These are phyloP conservation scores for Penicillium occitanis DNA, from an alignment of 2,329 filamentous ascomycete species.

Conservation along the genomic window DNA sequence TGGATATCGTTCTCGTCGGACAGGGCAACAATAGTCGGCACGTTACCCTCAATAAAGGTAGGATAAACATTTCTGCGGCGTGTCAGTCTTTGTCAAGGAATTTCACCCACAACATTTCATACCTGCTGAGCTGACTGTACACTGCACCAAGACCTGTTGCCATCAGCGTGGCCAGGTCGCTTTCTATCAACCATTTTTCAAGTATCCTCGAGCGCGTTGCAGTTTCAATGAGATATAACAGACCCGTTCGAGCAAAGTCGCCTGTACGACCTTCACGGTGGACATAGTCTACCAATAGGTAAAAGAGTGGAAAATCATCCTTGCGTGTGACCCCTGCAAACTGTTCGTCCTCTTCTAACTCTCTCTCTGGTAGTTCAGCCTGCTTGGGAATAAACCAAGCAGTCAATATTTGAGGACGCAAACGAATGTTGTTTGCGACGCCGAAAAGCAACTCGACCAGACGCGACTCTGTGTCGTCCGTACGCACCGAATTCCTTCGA, in stretches of 20 bases:
- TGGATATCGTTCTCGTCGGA: constrained; percentile 79
- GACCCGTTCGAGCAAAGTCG: constrained; percentile 89
- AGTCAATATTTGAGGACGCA: constrained; percentile 80
- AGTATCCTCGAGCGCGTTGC: constrained; percentile 77
- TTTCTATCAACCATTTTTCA: constrained; percentile 96
- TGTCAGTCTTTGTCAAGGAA: constrained; percentile 9
- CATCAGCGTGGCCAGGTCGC: constrained; percentile 94
- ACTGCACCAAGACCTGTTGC: constrained; percentile 84
- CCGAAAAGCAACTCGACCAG: constrained; percentile 94
- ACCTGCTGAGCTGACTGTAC: constrained; percentile 68
- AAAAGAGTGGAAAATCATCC: constrained; percentile 93
- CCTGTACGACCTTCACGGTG: constrained; percentile 92
- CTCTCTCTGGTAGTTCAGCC: constrained; percentile 39
- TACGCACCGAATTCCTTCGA: constrained; percentile 65
- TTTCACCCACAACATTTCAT: constrained; percentile 23
- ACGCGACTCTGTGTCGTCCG: constrained; percentile 78
- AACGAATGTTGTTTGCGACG: constrained; percentile 90
- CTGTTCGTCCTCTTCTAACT: constrained; percentile 57
- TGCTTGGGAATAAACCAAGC: constrained; percentile 79
- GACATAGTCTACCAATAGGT: constrained; percentile 92
- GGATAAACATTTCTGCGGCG: constrained; percentile 72
- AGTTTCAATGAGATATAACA: constrained; percentile 94
- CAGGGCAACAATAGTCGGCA: constrained; percentile 80
- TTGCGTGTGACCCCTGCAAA: constrained; percentile 85
- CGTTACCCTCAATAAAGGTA: constrained; percentile 65